Base-by-base conservation (phyloP, 148 eudicot species). In the Talinum fruticosum region DNA sequence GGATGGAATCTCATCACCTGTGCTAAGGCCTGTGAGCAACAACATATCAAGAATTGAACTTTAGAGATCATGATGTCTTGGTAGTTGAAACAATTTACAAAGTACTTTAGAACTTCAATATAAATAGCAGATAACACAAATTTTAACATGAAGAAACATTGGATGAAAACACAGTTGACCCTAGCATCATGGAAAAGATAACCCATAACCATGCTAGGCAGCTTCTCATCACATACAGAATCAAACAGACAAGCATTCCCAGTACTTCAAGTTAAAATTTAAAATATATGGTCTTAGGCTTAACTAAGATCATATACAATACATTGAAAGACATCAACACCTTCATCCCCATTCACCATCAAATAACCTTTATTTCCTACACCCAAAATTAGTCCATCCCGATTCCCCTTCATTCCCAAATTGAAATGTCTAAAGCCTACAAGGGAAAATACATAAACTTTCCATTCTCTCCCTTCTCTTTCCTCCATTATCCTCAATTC, bases 1-100 rank as follows among this genome's bases (percentile, higher is more conserved):
- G 98, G 98, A 82, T 92, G 98, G 81, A 82, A 89, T 75, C 93
- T 90, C 54, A 92, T 84, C 66, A 91, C 88, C 53, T 90, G 87
- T 72, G 93, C 98, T 80, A 92, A 81, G 66, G 85, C 97, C 98
- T 94, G 62, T 69, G 57, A 68, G 74, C 36, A 64, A 64, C 36
- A 64, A 64, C 72, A 28, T 6, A 41, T 66, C 75, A 70, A 72
- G 10, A 47, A 45, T 10, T 32, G 1, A 45, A 67, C 38, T 5
- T 32, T 16, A 2, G 26, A 24, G 16, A n/a, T 14, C 38, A 24
- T 4, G n/a, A 67, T 24, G 16, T 8, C 36, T 23, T 54, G 18
- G 29, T 10, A 35, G 10, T 61, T 44, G 34, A 71, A 26, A 45
- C 34, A 44, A 45, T 37, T n/a, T 38, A 37, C 15, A 37, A 6